Base-by-base conservation (phyloP, 2,329 filamentous ascomycete genomes). In the Pseudocercospora eumusae region DNA sequence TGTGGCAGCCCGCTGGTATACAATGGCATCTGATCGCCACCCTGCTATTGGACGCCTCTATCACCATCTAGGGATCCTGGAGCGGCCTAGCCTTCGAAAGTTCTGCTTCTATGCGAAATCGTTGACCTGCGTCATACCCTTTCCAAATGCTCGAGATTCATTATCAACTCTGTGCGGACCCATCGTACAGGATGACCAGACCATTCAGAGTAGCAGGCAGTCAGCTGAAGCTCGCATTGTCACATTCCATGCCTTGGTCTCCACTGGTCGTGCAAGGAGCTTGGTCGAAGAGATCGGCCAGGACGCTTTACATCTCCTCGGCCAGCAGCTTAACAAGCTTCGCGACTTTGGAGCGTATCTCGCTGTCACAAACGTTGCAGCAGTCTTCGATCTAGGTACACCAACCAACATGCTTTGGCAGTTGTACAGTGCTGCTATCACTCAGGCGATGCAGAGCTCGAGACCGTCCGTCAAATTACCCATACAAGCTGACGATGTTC, bases 1-100 rank as follows among this genome's bases (percentile, higher is more conserved):
- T 0, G 90, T 96, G 0, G 89, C 90, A 0, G 81, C 88, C 0
- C 87, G 88, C 45, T 98, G 93, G 95, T 97, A 96, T 67, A 87
- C 84, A 2, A 89, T 89, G 68, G 91, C 91, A 0, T 90, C 90
- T 0, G 89, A 96, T 67, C 88, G 87, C 27, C 86, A 86, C 0
- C 91, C 93, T 0, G 84, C 83, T 0, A 87, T 89, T 0, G 93
- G 93, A 0, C 82, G 93, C 0, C 80, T 98, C 0, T 95, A 96
- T 62, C 92, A 98, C 68, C 92, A 97, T 70, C 79, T 97, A 0
- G 93, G 92, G 0, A 93, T 93, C 25, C 75, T 93, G 0, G 88
- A 90, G 0, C 78, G 89, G 0, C 88, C 89, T 0, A 87, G 90
- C 0, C 75, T 92, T 0, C 85, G 88, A 60, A 90, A 93, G 71